phyloP scores from a whole-genome alignment of 805 yeast species.

The Pichia occidentalis region DNA sequence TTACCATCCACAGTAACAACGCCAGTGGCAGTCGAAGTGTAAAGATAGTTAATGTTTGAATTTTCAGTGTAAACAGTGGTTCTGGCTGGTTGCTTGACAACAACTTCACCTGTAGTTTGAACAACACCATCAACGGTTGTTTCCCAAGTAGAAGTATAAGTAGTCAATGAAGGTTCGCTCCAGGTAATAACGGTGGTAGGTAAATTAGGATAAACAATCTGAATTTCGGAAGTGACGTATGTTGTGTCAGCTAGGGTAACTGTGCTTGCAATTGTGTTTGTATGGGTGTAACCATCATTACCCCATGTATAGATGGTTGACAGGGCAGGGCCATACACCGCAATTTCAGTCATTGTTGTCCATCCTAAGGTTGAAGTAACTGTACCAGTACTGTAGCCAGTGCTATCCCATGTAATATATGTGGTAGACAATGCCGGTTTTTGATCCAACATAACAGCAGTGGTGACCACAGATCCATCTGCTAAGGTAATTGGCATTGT shows the following conservation, averaged over 20 bases:
- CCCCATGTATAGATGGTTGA: not conserved
- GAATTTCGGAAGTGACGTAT: not conserved
- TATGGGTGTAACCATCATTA: not conserved
- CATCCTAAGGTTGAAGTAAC: not conserved
- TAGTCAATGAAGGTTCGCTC: not conserved
- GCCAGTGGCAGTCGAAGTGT: not conserved
- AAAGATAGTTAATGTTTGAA: not conserved
- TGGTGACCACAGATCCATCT: conserved; percentile 1
- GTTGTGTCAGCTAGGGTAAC: not conserved
- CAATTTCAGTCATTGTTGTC: conserved; percentile 1
- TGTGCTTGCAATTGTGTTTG: not conserved
- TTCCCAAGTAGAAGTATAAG: not conserved
- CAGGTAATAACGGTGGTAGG: not conserved
- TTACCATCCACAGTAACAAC: not conserved
- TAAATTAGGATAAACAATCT: conserved; percentile 4
- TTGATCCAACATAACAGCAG: conserved; percentile 1
- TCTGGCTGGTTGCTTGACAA: not conserved
- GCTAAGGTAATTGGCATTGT: conserved; percentile 1
- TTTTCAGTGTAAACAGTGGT: not conserved
- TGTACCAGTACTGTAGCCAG: not conserved
- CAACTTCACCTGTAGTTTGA: not conserved
- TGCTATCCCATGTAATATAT: not conserved
- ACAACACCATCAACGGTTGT: not conserved
- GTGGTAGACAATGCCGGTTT: conserved; percentile 3
- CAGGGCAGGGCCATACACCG: conserved; percentile 3